Evolutionary conservation across 352 stramenopile species (phyloP), one percentile per base, ranked within the genome.

Genomic region (Phytophthora pluvialis): DNA sequence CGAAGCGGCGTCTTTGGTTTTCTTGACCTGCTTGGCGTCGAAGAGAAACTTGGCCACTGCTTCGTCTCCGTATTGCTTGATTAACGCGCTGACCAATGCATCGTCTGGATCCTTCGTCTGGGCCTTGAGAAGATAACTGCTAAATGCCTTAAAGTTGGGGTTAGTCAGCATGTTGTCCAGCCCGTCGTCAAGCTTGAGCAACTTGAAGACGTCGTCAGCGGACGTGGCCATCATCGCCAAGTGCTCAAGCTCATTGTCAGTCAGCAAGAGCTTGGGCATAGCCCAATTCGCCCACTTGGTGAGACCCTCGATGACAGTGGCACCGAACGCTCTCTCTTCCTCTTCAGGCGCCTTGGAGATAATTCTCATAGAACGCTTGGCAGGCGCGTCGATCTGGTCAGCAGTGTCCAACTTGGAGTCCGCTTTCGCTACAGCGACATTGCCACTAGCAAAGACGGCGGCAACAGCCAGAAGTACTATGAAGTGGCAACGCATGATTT

Each of bases 171-270:
- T 31, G 6, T 15, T 26, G 13, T 43, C 3, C 16, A 60, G n/a
- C 16, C 52, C 29, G 13, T 16, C 4, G 52, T 60, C 29, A 28
- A 60, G 52, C 40, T 40, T 31, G 16, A 60, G 52, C 18, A 28
- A 43, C 9, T 26, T 50, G 16, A 60, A 51, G 11, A 44, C 39
- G 7, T 50, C 4, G 18, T 42, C 11, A 2, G 29, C 10, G 6
- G 42, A 13, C 28, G 25, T 29, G 15, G 28, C 10, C 4, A 36
- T 21, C 9, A 12, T 45, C 15, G 38, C 40, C 18, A 61, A 11
- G 7, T 15, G 8, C 31, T 36, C 8, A 7, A 38, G 7, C 3
- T 38, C 29, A 6, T 47, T 8, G 39, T 60, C 29, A 49, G 8
- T 42, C 36, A 35, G 21, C 26, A 48, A 8, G 4, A 18, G 9